Conservation (phyloP, 768 basidiomycete genomes). For the Leucocoprinus sp. region DNA sequence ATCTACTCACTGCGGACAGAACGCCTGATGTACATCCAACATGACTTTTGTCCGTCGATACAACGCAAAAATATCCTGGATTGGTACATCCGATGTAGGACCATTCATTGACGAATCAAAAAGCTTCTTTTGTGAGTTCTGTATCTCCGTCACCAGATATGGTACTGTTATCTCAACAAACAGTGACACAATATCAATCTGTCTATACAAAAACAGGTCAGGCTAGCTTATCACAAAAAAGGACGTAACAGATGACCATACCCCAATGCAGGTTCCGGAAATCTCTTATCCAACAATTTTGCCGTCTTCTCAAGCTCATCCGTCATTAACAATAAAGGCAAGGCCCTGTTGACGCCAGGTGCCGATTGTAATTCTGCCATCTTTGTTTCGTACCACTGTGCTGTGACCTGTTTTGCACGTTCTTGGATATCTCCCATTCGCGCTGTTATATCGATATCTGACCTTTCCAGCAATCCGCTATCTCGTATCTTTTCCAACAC, state of each 20-base stretch:
- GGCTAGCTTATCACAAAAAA: neutral
- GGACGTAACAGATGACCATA: constrained; percentile 26
- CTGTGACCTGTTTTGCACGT: constrained; percentile 50
- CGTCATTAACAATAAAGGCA: constrained; percentile 77
- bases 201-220: constrained; percentile 26
- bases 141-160: constrained; percentile 55
- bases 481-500: constrained; percentile 67
- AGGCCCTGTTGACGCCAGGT: constrained; percentile 73
- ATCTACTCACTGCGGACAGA: constrained; percentile 62
- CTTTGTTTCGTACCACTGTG: constrained; percentile 54
- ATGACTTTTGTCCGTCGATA: constrained; percentile 74
- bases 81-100: constrained; percentile 79
- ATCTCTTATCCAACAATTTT: constrained; percentile 80
- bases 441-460: constrained; percentile 63
- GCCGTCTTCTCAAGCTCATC: constrained; percentile 84
- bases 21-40: constrained; percentile 73
- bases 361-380: constrained; percentile 54
- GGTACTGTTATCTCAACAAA: constrained; percentile 65
- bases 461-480: constrained; percentile 62
- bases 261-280: constrained; percentile 77
- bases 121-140: constrained; percentile 61
- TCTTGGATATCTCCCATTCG: constrained; percentile 64
- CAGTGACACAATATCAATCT: constrained; percentile 69
- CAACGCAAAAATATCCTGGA: constrained; percentile 83
- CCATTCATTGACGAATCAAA: constrained; percentile 82